A percentile compares a stretch with the other conserved stretches of the same genome.
These are phyloP conservation scores for Trichoderma virens DNA, from an alignment of 495 filamentous ascomycete species.

Conservation along the genomic window DNA sequence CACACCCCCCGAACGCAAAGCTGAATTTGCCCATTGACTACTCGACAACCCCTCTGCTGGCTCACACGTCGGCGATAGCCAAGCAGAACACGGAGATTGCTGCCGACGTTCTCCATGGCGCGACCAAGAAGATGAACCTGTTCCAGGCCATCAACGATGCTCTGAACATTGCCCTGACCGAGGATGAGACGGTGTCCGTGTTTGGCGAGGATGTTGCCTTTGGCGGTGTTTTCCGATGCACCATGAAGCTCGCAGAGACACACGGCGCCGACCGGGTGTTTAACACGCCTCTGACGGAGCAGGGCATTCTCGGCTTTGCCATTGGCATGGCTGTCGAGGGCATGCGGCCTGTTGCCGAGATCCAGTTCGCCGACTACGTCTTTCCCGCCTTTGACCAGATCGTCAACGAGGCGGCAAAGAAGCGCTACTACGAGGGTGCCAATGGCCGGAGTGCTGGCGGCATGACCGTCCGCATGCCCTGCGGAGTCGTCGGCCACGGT, in stretches of 20 bases:
- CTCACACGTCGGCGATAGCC: slow-evolving; percentile 65
- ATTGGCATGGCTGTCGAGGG: slow-evolving; percentile 86
- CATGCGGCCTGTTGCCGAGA: slow-evolving; percentile 89
- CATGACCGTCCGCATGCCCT: slow-evolving; percentile 89
- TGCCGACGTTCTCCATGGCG: slow-evolving; percentile 53
- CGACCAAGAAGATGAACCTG: slow-evolving; percentile 79
- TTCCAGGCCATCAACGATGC: slow-evolving; percentile 92
- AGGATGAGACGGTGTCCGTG: slow-evolving; percentile 77
- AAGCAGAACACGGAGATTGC: slow-evolving; percentile 60
- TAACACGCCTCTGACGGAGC: slow-evolving; percentile 91
- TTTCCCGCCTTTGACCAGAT: slow-evolving; percentile 96
- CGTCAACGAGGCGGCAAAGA: slow-evolving; percentile 94
- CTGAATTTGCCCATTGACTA: slow-evolving; percentile 90
- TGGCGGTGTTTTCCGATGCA: slow-evolving; percentile 93
- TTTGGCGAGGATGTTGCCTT: slow-evolving; percentile 98
- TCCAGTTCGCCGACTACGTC: slow-evolving; percentile 97
- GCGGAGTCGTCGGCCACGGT: slow-evolving; percentile 91
- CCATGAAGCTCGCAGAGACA: slow-evolving; percentile 76
- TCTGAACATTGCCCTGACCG: slow-evolving; percentile 68
- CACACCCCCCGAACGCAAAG: slow-evolving; percentile 43
- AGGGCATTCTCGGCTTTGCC: slow-evolving; percentile 91
- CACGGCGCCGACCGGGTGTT: slow-evolving; percentile 89
- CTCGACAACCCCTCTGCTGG: slow-evolving; percentile 68
- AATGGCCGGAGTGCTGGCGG: slow-evolving; percentile 65
- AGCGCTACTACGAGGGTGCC: slow-evolving; percentile 73